Percentiles rank a stretch among this genome's conserved stretches.
Conservation (phyloP, 2,329 filamentous ascomycete genomes). For the Diplodia seriata region DNA sequence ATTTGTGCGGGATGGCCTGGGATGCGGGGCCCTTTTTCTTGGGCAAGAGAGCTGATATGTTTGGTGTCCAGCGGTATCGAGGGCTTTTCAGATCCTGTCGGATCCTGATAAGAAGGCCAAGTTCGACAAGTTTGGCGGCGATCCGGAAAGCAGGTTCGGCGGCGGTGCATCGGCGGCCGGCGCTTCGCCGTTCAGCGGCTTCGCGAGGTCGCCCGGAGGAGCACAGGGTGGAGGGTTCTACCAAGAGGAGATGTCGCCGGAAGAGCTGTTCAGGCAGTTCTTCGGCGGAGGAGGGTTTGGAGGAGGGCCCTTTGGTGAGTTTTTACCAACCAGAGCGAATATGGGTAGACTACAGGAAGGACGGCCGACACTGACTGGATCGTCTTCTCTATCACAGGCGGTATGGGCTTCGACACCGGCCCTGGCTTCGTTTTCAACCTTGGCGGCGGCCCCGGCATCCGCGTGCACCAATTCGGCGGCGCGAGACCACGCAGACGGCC, state of each 20-base stretch:
- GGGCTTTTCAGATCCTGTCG: slow-evolving; percentile 90
- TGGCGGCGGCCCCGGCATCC: slow-evolving; percentile 86
- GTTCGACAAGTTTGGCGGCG: slow-evolving; percentile 87
- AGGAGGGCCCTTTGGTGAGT: slow-evolving; percentile 68
- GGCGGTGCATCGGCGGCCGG: slow-evolving; percentile 66
- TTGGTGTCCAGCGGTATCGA: slow-evolving; percentile 72
- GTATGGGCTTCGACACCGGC: slow-evolving; percentile 72
- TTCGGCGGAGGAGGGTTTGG: slow-evolving; percentile 76
- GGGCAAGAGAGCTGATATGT: neutral
- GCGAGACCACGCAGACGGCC: slow-evolving; percentile 77
- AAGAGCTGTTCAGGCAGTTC: slow-evolving; percentile 97
- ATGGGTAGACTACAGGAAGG: neutral
- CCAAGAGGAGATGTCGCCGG: slow-evolving; percentile 91
- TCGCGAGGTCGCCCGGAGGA: slow-evolving; percentile 59
- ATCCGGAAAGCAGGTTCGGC: slow-evolving; percentile 87
- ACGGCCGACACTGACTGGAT: slow-evolving; percentile 4
- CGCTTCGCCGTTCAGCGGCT: slow-evolving; percentile 70
- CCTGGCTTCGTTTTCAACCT: slow-evolving; percentile 96
- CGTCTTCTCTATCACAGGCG: slow-evolving; percentile 42
- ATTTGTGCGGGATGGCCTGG: neutral
- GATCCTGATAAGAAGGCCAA: slow-evolving; percentile 92
- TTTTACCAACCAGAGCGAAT: neutral
- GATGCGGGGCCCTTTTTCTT: neutral
- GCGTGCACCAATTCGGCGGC: slow-evolving; percentile 95
- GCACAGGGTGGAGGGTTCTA: slow-evolving; percentile 68